These are phyloP conservation scores for Vigna hirtella DNA, from an alignment of 306 rosid species.

Conservation along the genomic window DNA sequence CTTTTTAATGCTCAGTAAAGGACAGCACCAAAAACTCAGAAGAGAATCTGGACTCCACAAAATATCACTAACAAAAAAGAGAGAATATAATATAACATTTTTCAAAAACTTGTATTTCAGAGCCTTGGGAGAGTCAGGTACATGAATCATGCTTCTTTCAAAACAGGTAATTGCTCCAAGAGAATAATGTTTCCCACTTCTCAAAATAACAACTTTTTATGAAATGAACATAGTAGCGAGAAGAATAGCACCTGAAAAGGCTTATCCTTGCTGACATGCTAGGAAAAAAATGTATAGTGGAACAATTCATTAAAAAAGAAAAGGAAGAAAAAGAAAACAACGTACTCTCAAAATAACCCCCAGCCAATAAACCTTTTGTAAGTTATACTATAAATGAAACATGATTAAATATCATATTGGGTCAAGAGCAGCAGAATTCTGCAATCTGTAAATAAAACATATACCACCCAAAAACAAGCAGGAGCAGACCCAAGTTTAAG, in stretches of 20 bases:
- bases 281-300: slow-evolving; percentile 9
- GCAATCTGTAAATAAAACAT: background rate
- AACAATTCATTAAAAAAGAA: background rate
- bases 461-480: slow-evolving; percentile 18
- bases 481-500: slow-evolving; percentile 22
- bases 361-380: slow-evolving; percentile 9
- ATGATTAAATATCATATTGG: background rate
- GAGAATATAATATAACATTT: too few relatives aligned
- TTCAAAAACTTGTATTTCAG: background rate
- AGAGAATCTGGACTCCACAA: background rate
- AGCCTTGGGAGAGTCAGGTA: too few relatives aligned
- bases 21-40: too few relatives aligned
- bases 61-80: slow-evolving; percentile 6
- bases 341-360: background rate
- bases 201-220: slow-evolving; percentile 1
- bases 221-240: slow-evolving; percentile 1
- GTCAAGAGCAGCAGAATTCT: slow-evolving; percentile 25
- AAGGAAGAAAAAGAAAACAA: background rate
- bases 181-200: slow-evolving; percentile 24
- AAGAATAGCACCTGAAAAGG: slow-evolving; percentile 10
- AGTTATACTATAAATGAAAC: slow-evolving; percentile 16
- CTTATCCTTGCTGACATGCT: background rate
- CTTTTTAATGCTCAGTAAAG: too few relatives aligned
- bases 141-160: background rate
- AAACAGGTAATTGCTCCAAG: background rate